A percentile compares a stretch with the other conserved stretches of the same genome.
These are phyloP conservation scores for Poterioochromonas sp. DNA, from an alignment of 352 stramenopile genomes.

Conservation along the genomic window DNA sequence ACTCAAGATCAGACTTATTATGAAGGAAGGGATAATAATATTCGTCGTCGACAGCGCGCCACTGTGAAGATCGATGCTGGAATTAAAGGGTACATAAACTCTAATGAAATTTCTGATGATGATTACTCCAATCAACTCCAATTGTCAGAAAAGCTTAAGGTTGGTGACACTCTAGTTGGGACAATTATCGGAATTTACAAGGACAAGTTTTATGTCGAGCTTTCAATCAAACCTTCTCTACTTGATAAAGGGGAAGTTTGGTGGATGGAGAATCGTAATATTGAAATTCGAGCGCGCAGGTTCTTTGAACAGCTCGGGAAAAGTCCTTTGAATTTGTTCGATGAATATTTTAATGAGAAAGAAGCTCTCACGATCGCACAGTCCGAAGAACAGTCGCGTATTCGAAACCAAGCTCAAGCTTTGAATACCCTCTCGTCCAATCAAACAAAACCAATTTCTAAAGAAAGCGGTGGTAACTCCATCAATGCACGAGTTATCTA, in stretches of 20 bases:
- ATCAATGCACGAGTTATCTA: not conserved
- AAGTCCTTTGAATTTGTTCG: not conserved
- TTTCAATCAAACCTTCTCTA: constrained; percentile 9
- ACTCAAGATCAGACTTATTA: not conserved
- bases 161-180: not conserved
- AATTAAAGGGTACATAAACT: not conserved
- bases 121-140: not conserved
- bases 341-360: constrained; percentile 17
- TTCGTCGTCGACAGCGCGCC: not conserved
- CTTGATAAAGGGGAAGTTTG: not conserved
- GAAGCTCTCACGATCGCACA: not conserved
- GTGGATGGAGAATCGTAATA: constrained; percentile 11
- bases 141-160: not conserved
- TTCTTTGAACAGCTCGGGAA: not conserved
- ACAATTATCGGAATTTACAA: constrained; percentile 3
- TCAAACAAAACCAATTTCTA: not conserved
- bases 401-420: not conserved
- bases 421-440: not conserved
- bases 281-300: not conserved
- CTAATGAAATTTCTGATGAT: constrained; percentile 4
- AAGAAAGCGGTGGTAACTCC: not conserved
- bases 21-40: too few species aligned
- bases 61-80: constrained; percentile 4
- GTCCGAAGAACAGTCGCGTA: not conserved
- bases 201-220: not conserved